Evolutionary conservation across 2,329 filamentous ascomycete genomes (phyloP), one percentile per base, ranked within the genome.

Genomic region (Botrytis squamosa): DNA sequence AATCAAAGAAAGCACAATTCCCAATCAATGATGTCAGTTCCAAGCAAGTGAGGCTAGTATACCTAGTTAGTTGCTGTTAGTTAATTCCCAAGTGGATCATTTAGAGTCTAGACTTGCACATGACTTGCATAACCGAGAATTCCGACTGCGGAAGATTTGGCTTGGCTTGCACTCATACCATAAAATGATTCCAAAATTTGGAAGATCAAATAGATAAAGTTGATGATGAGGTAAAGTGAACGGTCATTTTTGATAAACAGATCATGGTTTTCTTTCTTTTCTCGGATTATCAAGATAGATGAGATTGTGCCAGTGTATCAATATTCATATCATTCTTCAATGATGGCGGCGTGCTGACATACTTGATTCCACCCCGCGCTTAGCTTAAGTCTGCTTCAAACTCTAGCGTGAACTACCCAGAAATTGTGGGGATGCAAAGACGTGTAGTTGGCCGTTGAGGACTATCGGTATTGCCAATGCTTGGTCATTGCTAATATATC

Each of bases 21-120:
- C 3, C 18, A 29, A 20, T 29, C 38, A 20, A 44, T 29, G 25
- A 29, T 64, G 62, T 46, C 40, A 46, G 40, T 22, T 8, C n/a
- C n/a, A 65, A 65, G 62, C 62, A 65, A 33, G 18, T 44, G 18
- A 65, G 62, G 16, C 16, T 44, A 64, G 16, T 44, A 44, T 44
- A 20, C 5, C n/a, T 64, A 64, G 62, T 14, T 55, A 42, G 40
- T 42, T 42, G 40, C 12, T 42, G 49, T n/a, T 55, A n/a, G 49
- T 46, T 46, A 0, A n/a, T 44, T 44, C 4, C 16, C 12, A 46
- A 46, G 62, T 65, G 40, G 40, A 33, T 33, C 42, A 18, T 22
- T 22, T 18, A 7, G n/a, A 46, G 62, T 65, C 62, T 65, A 33
- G 62, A 65, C 40, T 65, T 33, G 18, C 62, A 65, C 62, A 65